Evolutionary conservation across 23 red algal genomes (phyloP), one percentile per base, ranked within the genome.

Genomic region (Gracilariopsis chorda): DNA sequence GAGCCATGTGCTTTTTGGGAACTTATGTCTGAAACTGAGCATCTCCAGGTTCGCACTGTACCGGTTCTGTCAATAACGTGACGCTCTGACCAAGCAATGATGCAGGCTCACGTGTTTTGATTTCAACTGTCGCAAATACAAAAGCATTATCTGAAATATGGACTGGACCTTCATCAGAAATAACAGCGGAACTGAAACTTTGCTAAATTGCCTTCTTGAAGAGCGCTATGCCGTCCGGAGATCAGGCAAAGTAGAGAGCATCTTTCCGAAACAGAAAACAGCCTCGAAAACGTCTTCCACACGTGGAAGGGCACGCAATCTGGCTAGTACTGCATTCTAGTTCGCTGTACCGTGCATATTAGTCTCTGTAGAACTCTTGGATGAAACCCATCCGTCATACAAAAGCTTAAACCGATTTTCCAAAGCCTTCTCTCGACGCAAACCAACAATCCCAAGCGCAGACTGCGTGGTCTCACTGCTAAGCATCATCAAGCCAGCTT

Each of bases 1-100:
- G 76, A 53, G 37, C 46, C 76, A 80, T 80, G 49, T 80, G 76
- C 46, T 80, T 47, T 17, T 20, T 6, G 55, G 72, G 76, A 21
- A 80, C 23, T 23, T 80, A 80, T 47, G 0, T 0, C 10, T 55
- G 44, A 34, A n/a, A 0, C 24, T 7, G 48, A n/a, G 7, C 76
- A 57, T 58, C 76, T 34, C 49, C 76, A 48, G 55, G 0, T 47
- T 80, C 76, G 34, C 44, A 80, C 19, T 28, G 1, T 21, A 80
- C 53, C 32, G 44, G 0, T 41, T 80, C 76, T 23, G 76, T 20
- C 6, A 28, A 21, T 0, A 59, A 29, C 46, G 24, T 40, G 7
- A 80, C 44, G 11, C 0, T 0, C 35, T 55, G 30, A 20, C 44
- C 76, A 24, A 80, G 45, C 24, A 0, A 52, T 80, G 34, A 53